A percentile compares a stretch with the other conserved stretches of the same genome.
Conservation (phyloP, 140 eudicot genomes). For the Cichorium intybus region DNA sequence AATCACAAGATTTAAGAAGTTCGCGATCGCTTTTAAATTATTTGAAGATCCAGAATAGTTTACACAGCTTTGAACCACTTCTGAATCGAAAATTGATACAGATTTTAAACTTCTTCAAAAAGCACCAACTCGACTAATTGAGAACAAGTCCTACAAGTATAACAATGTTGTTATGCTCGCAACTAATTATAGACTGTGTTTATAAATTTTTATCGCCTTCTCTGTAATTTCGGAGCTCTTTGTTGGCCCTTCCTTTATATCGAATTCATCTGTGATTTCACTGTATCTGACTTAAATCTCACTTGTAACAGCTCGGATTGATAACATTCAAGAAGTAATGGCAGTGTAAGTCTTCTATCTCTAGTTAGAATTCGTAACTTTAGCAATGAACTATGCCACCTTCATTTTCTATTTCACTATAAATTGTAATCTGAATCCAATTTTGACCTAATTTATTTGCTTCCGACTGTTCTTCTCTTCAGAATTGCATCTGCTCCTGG, state of each 20-base stretch:
- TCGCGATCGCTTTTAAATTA: not conserved
- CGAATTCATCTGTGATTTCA: conserved; percentile 4
- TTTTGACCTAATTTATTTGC: not conserved
- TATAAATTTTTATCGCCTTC: not conserved
- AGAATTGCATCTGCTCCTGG: conserved; percentile 99
- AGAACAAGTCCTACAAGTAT: not conserved
- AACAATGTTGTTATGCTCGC: not conserved
- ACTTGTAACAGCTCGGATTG: conserved; percentile 15
- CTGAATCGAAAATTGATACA: not conserved
- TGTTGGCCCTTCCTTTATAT: not conserved
- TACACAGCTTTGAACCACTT: not conserved
- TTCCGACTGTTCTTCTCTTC: conserved; percentile 3
- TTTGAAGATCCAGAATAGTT: conserved; percentile 1
- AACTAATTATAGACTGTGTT: no score
- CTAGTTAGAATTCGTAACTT: not conserved
- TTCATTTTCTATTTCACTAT: not conserved
- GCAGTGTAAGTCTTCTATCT: conserved; percentile 31
- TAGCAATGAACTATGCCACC: conserved; percentile 11
- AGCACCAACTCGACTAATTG: not conserved
- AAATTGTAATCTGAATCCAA: not conserved
- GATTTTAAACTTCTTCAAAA: not conserved
- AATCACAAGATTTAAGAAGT: conserved; percentile 7
- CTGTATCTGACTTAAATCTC: conserved; percentile 10
- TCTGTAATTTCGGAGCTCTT: no score
- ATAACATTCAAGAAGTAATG: conserved; percentile 15